Conservation (phyloP, 768 basidiomycete genomes). For the Tylopilus balloui region DNA sequence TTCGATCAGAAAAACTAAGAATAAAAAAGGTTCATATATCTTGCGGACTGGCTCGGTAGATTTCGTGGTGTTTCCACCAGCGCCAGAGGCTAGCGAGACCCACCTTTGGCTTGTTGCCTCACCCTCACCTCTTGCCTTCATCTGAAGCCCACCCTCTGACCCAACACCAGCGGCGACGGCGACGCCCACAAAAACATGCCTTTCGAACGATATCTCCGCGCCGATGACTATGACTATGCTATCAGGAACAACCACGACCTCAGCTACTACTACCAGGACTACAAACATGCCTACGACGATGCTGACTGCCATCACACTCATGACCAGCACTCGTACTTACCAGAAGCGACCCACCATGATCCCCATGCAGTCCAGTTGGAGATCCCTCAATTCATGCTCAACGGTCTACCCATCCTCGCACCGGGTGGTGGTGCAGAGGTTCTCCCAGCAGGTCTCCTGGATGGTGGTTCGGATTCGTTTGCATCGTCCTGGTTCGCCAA, state of each 20-base stretch:
- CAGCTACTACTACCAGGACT: constrained; percentile 14
- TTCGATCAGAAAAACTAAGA: constrained; percentile 11
- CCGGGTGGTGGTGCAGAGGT: constrained; percentile 74
- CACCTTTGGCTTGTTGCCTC: background rate
- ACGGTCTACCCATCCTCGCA: constrained; percentile 55
- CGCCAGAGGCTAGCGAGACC: background rate
- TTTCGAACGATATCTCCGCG: constrained; percentile 38
- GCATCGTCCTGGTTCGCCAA: constrained; percentile 50
- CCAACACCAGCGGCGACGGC: constrained; percentile 1
- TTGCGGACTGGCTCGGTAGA: background rate
- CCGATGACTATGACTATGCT: constrained; percentile 21
- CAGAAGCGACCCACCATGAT: constrained; percentile 3
- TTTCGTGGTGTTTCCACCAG: background rate
- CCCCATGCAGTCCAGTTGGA: constrained; percentile 44
- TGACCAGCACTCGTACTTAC: background rate
- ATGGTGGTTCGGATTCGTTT: constrained; percentile 19
- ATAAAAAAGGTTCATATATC: constrained; percentile 9
- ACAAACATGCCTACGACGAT: constrained; percentile 8
- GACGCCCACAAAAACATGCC: constrained; percentile 31
- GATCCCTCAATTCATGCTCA: constrained; percentile 61
- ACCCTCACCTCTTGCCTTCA: background rate
- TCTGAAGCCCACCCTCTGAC: background rate
- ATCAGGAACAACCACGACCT: constrained; percentile 2
- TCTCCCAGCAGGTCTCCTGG: constrained; percentile 44
- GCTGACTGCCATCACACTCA: constrained; percentile 8